These are phyloP conservation scores for Polyplosphaeria fusca DNA, from an alignment of 495 filamentous ascomycete species.

Conservation along the genomic window DNA sequence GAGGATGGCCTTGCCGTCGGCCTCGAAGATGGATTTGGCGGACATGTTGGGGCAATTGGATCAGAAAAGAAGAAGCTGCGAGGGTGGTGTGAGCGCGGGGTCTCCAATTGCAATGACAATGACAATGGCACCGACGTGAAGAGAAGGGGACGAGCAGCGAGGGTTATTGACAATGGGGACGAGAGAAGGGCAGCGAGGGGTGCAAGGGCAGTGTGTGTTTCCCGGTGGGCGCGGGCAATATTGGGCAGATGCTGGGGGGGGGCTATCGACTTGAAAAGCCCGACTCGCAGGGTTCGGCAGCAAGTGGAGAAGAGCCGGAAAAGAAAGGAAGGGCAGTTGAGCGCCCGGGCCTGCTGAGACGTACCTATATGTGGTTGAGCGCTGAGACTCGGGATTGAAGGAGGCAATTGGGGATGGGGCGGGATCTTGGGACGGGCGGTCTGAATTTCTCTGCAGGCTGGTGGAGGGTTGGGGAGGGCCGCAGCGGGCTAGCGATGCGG, in stretches of 20 bases:
- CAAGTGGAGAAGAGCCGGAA: conserved; percentile 12
- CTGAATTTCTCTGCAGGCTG: conserved; percentile 25
- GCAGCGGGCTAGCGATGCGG: not conserved
- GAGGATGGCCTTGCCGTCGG: conserved; percentile 99
- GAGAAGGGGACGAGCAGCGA: conserved; percentile 3
- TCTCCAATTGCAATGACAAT: no score
- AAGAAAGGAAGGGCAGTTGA: not conserved
- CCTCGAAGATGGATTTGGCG: conserved; percentile 96
- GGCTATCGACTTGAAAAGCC: conserved; percentile 12
- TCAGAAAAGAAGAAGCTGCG: not conserved
- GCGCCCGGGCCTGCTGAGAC: conserved; percentile 18
- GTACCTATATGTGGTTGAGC: conserved; percentile 30
- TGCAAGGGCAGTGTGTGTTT: conserved; percentile 1
- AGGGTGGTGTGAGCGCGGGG: conserved; percentile 11
- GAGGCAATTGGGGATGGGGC: conserved; percentile 7
- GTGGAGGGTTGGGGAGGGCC: not conserved
- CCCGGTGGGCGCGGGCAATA: conserved; percentile 12
- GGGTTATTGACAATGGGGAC: conserved; percentile 6
- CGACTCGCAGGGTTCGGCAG: not conserved
- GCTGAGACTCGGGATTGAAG: conserved; percentile 6
- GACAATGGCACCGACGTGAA: no score
- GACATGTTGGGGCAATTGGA: conserved; percentile 60
- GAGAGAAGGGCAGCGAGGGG: not conserved
- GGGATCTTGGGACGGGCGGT: conserved; percentile 17
- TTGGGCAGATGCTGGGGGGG: not conserved